These are phyloP conservation scores for Cardamine resedifolia DNA, from an alignment of 345 rosid genomes.

Conservation along the genomic window DNA sequence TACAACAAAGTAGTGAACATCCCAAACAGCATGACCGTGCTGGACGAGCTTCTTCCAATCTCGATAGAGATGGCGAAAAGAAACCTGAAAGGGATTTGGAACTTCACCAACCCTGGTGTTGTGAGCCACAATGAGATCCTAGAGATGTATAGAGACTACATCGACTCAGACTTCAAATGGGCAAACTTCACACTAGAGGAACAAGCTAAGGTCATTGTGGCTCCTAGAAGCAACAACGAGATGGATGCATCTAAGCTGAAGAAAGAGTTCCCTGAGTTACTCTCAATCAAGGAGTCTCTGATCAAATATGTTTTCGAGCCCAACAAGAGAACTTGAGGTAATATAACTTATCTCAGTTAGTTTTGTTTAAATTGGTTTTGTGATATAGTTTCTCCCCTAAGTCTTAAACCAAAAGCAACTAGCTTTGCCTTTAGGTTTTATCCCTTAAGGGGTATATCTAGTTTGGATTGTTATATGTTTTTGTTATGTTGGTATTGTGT, in stretches of 20 bases:
- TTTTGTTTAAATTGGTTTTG: slow-evolving; percentile 22
- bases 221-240: slow-evolving; percentile 58
- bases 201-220: slow-evolving; percentile 52
- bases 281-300: slow-evolving; percentile 53
- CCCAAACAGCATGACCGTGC: slow-evolving; percentile 60
- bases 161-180: slow-evolving; percentile 50
- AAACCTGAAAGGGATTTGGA: slow-evolving; percentile 52
- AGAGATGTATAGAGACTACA: slow-evolving; percentile 48
- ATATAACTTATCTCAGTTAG: slow-evolving; percentile 15
- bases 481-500: slow-evolving; percentile 27
- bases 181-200: slow-evolving; percentile 51
- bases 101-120: slow-evolving; percentile 59
- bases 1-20: slow-evolving; percentile 56
- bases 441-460: slow-evolving; percentile 12
- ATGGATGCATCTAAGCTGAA: slow-evolving; percentile 52
- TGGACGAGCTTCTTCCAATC: slow-evolving; percentile 56
- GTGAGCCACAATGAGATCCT: slow-evolving; percentile 53
- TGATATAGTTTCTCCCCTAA: slow-evolving; percentile 21
- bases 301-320: slow-evolving; percentile 45
- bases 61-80: slow-evolving; percentile 58
- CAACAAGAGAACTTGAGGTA: slow-evolving; percentile 46
- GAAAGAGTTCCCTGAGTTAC: slow-evolving; percentile 50
- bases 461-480: slow-evolving; percentile 28
- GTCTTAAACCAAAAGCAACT: slow-evolving; percentile 15
- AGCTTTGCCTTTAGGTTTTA: slow-evolving; percentile 24